A percentile compares a stretch with the other conserved stretches of the same genome.
phyloP scores from a whole-genome alignment of 331 rosid species.

The Quercus phellos region DNA sequence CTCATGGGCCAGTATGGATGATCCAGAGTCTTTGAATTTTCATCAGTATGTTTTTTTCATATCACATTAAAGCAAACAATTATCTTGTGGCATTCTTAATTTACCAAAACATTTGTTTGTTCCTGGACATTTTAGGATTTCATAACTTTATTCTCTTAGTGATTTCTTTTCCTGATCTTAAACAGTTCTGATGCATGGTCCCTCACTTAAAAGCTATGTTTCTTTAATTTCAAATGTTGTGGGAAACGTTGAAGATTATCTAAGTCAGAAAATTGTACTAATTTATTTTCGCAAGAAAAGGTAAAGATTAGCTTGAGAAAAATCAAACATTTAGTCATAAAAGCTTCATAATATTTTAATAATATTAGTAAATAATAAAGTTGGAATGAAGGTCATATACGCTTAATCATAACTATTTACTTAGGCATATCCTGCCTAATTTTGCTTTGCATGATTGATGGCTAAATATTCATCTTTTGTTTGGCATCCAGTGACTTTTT shows the following conservation, averaged over 20 bases:
- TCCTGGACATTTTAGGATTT: too few relatives aligned
- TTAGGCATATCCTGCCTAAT: not conserved
- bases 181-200: too few relatives aligned
- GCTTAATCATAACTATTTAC: not conserved
- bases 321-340: not conserved
- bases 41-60: too few relatives aligned
- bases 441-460: not conserved
- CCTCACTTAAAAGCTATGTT: too few relatives aligned
- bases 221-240: too few relatives aligned
- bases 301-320: not conserved
- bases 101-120: too few relatives aligned
- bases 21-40: too few relatives aligned
- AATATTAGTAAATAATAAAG: not conserved
- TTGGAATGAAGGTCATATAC: not conserved
- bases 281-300: not conserved
- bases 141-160: too few relatives aligned
- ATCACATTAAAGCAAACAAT: too few relatives aligned
- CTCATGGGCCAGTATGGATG: too few relatives aligned
- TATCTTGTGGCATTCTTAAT: too few relatives aligned
- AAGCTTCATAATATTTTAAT: not conserved
- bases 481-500: not conserved
- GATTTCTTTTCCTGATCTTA: too few relatives aligned
- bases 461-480: not conserved
- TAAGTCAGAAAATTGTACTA: not conserved
- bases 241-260: not conserved